Conservation (phyloP, 2,329 filamentous ascomycete genomes). For the Trichoderma lentiforme region DNA sequence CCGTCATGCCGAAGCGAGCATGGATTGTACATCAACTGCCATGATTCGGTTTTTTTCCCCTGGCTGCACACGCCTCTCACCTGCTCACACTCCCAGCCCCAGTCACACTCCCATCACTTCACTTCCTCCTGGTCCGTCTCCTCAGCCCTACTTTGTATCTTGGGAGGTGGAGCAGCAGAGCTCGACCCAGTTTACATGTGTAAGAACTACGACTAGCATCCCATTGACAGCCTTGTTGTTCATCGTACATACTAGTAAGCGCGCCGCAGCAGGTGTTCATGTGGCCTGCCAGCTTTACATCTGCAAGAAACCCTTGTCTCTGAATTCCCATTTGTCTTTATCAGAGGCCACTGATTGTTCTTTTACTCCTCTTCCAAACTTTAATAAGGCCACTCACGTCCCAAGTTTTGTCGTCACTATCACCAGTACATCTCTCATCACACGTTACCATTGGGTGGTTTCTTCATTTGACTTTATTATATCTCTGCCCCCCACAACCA, state of each 20-base stretch:
- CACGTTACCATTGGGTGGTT: not conserved
- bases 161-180: not conserved
- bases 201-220: slow-evolving; percentile 11
- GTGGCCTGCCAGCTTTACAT: not conserved
- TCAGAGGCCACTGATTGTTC: not conserved
- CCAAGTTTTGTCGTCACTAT: not conserved
- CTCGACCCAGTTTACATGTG: not conserved
- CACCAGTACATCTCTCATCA: not conserved
- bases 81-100: not conserved
- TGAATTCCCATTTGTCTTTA: slow-evolving; percentile 8
- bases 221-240: not conserved
- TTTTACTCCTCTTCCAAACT: not conserved
- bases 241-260: slow-evolving; percentile 3
- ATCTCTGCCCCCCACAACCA: not conserved
- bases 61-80: not conserved
- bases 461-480: not conserved
- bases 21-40: not conserved
- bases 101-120: slow-evolving; percentile 5
- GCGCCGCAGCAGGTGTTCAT: slow-evolving; percentile 14
- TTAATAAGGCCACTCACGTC: slow-evolving; percentile 7
- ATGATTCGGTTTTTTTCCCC: not conserved
- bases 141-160: slow-evolving; percentile 10
- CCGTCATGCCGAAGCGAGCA: not conserved
- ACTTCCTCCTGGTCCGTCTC: not conserved
- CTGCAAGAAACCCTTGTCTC: slow-evolving; percentile 3